A percentile compares a stretch with the other conserved stretches of the same genome.
Evolutionary conservation across 1,139 yeast species (phyloP).

Genomic region (Zygosaccharomyces sapae): DNA sequence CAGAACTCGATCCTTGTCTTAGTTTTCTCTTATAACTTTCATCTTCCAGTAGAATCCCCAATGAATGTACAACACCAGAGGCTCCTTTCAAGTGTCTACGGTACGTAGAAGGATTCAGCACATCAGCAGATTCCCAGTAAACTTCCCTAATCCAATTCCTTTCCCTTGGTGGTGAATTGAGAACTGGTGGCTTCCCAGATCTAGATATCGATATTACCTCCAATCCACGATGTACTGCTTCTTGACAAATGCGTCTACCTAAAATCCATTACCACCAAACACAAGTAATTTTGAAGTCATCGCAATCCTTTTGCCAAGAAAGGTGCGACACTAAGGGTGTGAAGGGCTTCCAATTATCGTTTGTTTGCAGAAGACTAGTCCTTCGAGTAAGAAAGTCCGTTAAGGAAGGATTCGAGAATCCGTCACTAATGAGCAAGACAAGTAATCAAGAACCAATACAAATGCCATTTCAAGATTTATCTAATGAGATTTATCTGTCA

Average conservation of each 20-base stretch:
- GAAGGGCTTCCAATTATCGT: no score
- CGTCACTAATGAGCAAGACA: background rate
- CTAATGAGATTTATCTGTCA: constrained; percentile 40
- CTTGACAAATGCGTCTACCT: constrained; percentile 65
- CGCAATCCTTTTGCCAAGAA: background rate
- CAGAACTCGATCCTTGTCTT: constrained; percentile 23
- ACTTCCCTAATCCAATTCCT: constrained; percentile 54
- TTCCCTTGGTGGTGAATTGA: constrained; percentile 33
- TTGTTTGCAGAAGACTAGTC: no score
- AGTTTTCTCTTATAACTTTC: constrained; percentile 54
- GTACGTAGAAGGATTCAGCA: constrained; percentile 62
- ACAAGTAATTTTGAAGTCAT: constrained; percentile 41
- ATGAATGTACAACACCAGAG: constrained; percentile 73
- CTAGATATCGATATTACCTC: constrained; percentile 59
- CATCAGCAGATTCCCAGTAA: constrained; percentile 64
- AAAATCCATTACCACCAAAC: constrained; percentile 87
- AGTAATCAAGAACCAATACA: background rate
- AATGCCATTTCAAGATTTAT: no score
- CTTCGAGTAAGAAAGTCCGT: background rate
- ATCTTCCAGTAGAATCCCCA: constrained; percentile 71
- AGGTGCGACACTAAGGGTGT: no score
- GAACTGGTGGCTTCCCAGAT: constrained; percentile 53
- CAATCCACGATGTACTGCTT: constrained; percentile 60
- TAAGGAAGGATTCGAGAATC: background rate
- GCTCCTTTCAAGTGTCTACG: constrained; percentile 44